Evolutionary conservation across 441 rosid genomes (phyloP), one percentile per base, ranked within the genome.

Genomic region (Gossypium aridum): DNA sequence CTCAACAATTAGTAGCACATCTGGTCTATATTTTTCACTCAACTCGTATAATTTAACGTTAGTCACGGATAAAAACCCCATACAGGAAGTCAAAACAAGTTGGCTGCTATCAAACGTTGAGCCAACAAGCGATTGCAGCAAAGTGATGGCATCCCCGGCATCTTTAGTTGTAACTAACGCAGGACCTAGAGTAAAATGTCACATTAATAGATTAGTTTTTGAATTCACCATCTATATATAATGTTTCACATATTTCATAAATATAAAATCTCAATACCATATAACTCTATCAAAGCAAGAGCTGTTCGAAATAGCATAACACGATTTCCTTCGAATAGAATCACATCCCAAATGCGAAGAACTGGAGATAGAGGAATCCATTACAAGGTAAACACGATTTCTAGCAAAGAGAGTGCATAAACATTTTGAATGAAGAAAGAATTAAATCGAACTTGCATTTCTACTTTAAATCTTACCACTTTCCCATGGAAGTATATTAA

Each of bases 21-120:
- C 76, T 14, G 96, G 87, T 64, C 90, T 83, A 77, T 89, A 91
- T 81, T 77, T 81, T 69, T 76, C 83, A 65, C 93, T 85, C 76
- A 90, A 79, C 68, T 86, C 91, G 60, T 85, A 85, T 26, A 90
- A 80, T 82, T 79, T 83, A 78, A 76, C 86, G 49, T 90, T 90
- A 31, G 88, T 90, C 68, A 90, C 89, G 60, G 86, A 75, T 77
- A 85, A 49, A 77, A 83, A 87, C 5, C 96, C 92, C 93, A 90
- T 89, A 77, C 91, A 85, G 53, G 96, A 90, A 22, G 89, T 87
- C 45, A 89, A 70, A 78, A 90, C 85, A 79, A 90, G 91, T 79
- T 90, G 92, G 75, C 96, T 90, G 75, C 91, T 89, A 78, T 90
- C 96, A 77, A 90, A 90, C 71, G 92, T 89, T 71, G 96, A 90